Conservation (phyloP, 768 basidiomycete genomes). For the Leccinum imitatum region DNA sequence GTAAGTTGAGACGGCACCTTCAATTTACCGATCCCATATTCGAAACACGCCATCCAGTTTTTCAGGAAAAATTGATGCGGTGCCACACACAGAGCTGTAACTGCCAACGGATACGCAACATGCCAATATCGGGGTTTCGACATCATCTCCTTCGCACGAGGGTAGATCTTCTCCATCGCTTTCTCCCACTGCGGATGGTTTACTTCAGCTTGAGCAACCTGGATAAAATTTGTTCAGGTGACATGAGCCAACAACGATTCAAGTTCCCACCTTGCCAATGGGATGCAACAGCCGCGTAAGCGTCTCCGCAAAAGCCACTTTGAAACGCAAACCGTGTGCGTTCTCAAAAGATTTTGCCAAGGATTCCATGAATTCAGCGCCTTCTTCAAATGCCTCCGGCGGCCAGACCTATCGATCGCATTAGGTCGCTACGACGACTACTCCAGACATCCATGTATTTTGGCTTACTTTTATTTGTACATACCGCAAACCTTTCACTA, state of each 20-base stretch:
- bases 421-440: background rate
- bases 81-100: slow-evolving; percentile 83
- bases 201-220: slow-evolving; percentile 95
- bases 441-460: background rate
- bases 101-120: slow-evolving; percentile 79
- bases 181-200: slow-evolving; percentile 95
- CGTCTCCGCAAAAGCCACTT: slow-evolving; percentile 82
- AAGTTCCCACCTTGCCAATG: slow-evolving; percentile 68
- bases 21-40: slow-evolving; percentile 68
- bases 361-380: slow-evolving; percentile 85
- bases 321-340: slow-evolving; percentile 80
- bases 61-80: slow-evolving; percentile 83
- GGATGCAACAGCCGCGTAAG: slow-evolving; percentile 78
- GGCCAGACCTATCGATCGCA: slow-evolving; percentile 73
- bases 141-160: slow-evolving; percentile 82
- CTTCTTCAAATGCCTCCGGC: slow-evolving; percentile 89
- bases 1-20: slow-evolving; percentile 54
- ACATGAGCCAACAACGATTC: background rate
- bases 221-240: slow-evolving; percentile 1
- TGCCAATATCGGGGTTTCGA: slow-evolving; percentile 88
- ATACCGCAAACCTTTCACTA: slow-evolving; percentile 78
- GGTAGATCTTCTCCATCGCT: slow-evolving; percentile 81
- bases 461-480: slow-evolving; percentile 73
- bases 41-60: slow-evolving; percentile 76
- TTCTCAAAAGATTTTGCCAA: slow-evolving; percentile 81